Evolutionary conservation across 1,139 yeast genomes (phyloP), one percentile per base, ranked within the genome.

Genomic region (Nadsonia commutata): DNA sequence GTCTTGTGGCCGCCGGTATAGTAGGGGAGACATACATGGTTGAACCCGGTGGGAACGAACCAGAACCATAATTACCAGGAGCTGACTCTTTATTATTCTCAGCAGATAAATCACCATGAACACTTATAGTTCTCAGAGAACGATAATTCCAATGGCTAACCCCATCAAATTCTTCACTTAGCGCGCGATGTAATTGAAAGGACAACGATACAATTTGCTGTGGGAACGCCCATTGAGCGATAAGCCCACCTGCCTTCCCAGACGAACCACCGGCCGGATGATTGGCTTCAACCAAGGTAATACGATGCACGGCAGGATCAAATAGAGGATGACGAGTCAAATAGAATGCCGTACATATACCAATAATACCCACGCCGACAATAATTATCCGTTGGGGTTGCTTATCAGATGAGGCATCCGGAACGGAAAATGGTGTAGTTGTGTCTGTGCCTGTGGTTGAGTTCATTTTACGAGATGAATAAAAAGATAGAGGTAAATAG

Each of bases 251-350:
- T 2, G 98, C 98, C 56, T 90, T 90, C 45, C 98, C 98, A 37
- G 88, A 77, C 16, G 98, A 97, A 37, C 96, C 98, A 41, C 96
- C 94, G 0, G 97, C 98, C 2, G 90, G 94, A 55, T 95, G 71
- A 52, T 83, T 82, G 44, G 93, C 79, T 60, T 90, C 98, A 19
- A 90, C 62, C n/a, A 90, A 73, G 16, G 95, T 83, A 50, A 90
- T 82, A 54, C 82, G 86, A 56, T 82, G 77, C 46, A 75, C 78
- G 22, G 67, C 65, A 0, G 84, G 74, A 54, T 81, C 80, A 58
- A 79, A 90, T 45, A 72, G 70, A 3, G 94, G 90, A 59, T 90
- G 97, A 48, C 74, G 74, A 3, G 93, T 82, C 41, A 90, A 63
- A 55, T 78, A 90, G 62, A 83, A 90, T 1, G 97, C 97, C 1